Base-by-base conservation (phyloP, 306 rosid genomes). In the Gynostemma pentaphyllum region DNA sequence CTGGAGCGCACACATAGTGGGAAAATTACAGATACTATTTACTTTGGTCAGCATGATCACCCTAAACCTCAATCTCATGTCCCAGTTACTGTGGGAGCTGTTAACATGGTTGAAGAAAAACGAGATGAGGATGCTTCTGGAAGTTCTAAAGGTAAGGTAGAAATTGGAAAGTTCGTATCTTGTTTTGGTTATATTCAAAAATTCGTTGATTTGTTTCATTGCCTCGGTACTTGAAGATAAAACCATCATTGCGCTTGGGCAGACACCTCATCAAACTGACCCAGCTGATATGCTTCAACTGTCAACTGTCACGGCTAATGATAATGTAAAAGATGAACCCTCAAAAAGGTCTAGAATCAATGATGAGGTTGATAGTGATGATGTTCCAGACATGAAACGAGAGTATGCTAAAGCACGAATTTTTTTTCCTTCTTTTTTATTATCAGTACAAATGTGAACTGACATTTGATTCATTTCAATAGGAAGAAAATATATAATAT, bases 1-100 rank as follows among this genome's bases (percentile, higher is more conserved):
- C 66, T 91, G 74, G 91, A 87, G 66, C 76, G 80, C 62, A 73
- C 81, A 52, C 77, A 75, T 49, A 66, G 74, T 57, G 89, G 96
- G 67, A 78, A 77, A 39, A 46, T 85, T 42, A 76, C 78, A 51
- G 95, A 83, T 75, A 83, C 80, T 45, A 62, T 78, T 61, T 78
- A 76, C 87, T 80, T 87, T 24, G 96, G 96, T 57, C 83, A 80
- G 70, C 97, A 91, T 64, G 83, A 74, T 74, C 97, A 91, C 78
- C 82, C 87, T 62, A 81, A 64, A 69, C 81, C 85, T 69, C 91
- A 80, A 74, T 55, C 69, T 34, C 81, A 60, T 66, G 56, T 66
- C 68, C 73, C 75, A 18, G 70, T 42, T 46, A 66, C 95, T 15
- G 79, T 82, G 74, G 86, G 83, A 57, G 54, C 53, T 71, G 70